Conservation (phyloP, 1,284 basidiomycete species). For the Ustilago vetiveriae region DNA sequence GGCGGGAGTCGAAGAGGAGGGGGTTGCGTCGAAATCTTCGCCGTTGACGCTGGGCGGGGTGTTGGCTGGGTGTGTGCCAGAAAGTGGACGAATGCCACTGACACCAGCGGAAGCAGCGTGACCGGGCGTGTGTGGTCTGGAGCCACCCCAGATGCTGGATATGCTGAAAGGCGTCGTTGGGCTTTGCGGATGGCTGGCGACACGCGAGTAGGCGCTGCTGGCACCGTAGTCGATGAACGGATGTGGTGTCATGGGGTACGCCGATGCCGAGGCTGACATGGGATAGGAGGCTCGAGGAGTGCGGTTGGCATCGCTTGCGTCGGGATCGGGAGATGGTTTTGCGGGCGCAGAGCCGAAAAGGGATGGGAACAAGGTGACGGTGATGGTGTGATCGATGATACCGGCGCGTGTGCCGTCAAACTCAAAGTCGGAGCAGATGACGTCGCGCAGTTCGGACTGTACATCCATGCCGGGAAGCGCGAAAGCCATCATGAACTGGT, state of each 20-base stretch:
- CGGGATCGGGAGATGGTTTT: conserved; percentile 17
- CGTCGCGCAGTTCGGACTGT: conserved; percentile 64
- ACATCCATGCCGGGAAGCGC: conserved; percentile 64
- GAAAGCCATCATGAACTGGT: conserved; percentile 67
- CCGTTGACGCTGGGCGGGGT: conserved; percentile 59
- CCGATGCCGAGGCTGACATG: conserved; percentile 25
- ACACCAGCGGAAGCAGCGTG: conserved; percentile 5
- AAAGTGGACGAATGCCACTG: conserved; percentile 44
- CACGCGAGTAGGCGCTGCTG: conserved; percentile 42
- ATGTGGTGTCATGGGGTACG: conserved; percentile 58
- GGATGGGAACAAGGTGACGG: conserved; percentile 61
- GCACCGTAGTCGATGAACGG: conserved; percentile 60
- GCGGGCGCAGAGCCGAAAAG: conserved; percentile 49
- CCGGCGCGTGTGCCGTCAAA: conserved; percentile 66
- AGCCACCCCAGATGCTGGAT: conserved; percentile 52
- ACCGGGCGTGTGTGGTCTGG: conserved; percentile 56
- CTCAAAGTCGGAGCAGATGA: conserved; percentile 67
- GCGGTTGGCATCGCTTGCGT: conserved; percentile 36
- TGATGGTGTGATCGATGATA: conserved; percentile 67
- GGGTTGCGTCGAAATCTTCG: conserved; percentile 38
- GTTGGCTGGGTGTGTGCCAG: conserved; percentile 26
- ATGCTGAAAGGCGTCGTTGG: conserved; percentile 58
- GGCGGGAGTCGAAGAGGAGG: neutral
- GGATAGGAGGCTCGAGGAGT: conserved; percentile 38
- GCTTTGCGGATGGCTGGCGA: conserved; percentile 46